Evolutionary conservation across 2,329 filamentous ascomycete species (phyloP).

Genomic region (Chaetomiaceae sp.): DNA sequence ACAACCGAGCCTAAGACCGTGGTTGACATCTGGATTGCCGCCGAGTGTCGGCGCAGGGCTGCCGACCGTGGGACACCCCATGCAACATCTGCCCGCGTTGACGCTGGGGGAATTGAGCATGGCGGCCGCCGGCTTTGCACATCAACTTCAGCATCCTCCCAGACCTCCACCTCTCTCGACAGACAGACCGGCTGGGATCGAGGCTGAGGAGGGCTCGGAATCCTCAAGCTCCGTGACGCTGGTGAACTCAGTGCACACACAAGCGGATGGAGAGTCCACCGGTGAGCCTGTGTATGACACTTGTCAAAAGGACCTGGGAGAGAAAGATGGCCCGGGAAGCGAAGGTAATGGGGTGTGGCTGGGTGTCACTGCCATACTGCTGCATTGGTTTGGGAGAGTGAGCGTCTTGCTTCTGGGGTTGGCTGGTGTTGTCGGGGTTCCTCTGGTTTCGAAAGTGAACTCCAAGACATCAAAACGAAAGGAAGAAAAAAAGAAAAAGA

Average conservation of each 20-base stretch:
- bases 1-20: not conserved
- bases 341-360: not conserved
- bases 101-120: not conserved
- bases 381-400: not conserved
- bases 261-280: not conserved
- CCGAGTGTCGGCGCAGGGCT: not conserved
- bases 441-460: not conserved
- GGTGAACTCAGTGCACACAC: not conserved
- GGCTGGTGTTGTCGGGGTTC: not conserved
- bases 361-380: not conserved
- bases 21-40: not conserved
- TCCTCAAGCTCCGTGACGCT: not conserved
- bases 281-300: not conserved
- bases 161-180: not conserved
- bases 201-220: not conserved
- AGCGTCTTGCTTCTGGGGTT: not conserved
- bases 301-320: not conserved
- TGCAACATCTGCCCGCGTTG: not conserved
- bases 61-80: not conserved
- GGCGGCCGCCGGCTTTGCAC: not conserved
- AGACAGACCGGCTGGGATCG: not conserved
- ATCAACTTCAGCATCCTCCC: not conserved
- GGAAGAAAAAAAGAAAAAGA: no score
- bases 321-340: not conserved
- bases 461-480: not conserved